These are phyloP conservation scores for Leucoagaricus sp. DNA, from an alignment of 1,284 basidiomycete species.

Conservation along the genomic window DNA sequence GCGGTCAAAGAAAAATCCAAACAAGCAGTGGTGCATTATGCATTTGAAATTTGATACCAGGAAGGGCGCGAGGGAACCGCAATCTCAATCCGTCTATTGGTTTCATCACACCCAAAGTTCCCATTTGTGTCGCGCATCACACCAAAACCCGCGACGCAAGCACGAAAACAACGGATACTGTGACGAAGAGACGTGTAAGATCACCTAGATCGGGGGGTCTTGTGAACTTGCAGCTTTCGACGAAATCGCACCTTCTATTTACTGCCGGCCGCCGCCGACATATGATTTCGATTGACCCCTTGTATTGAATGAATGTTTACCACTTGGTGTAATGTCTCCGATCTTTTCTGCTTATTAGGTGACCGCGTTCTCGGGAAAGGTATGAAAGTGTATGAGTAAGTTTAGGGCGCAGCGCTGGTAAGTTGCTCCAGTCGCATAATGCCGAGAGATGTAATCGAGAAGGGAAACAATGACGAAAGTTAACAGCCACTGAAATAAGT, in stretches of 20 bases:
- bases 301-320: too few species aligned
- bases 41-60: background rate
- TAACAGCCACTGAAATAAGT: background rate
- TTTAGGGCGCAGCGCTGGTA: background rate
- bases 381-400: background rate
- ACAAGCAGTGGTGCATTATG: background rate
- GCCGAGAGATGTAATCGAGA: background rate
- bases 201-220: conserved; percentile 7
- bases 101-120: background rate
- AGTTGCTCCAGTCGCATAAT: background rate
- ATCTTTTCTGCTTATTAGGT: background rate
- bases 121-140: conserved; percentile 10
- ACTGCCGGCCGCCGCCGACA: conserved; percentile 5
- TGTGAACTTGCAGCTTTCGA: conserved; percentile 31
- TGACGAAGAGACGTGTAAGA: conserved; percentile 33
- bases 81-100: background rate
- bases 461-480: too few species aligned
- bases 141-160: conserved; percentile 1
- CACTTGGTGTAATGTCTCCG: background rate
- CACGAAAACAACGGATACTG: conserved; percentile 26
- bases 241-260: conserved; percentile 39
- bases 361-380: background rate
- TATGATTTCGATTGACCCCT: background rate
- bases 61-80: background rate
- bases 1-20: background rate